Evolutionary conservation across 2,329 filamentous ascomycete species (phyloP).

Genomic region (Aspergillus sp.): DNA sequence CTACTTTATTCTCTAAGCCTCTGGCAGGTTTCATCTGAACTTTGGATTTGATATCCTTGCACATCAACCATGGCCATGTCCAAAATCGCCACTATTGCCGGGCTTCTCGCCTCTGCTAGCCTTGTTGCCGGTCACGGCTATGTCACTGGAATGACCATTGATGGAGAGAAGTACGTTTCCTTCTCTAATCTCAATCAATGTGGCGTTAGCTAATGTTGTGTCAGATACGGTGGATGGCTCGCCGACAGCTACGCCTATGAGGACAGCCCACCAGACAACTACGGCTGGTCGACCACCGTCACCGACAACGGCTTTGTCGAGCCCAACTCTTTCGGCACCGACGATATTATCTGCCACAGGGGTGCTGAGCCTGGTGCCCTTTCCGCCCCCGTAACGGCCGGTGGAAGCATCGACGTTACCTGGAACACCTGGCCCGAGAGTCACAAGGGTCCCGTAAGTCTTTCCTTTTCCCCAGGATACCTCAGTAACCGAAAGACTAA

Average conservation of each 20-base stretch:
- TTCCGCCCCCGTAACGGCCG: constrained; percentile 59
- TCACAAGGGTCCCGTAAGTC: constrained; percentile 46
- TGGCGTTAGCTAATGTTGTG: not conserved
- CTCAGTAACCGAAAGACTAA: constrained; percentile 63
- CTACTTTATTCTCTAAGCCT: constrained; percentile 10
- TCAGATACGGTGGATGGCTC: constrained; percentile 42
- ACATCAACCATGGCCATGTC: constrained; percentile 25
- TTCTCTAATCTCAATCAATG: not conserved
- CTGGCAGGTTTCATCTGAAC: constrained; percentile 14
- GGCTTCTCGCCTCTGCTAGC: constrained; percentile 30
- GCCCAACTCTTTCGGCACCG: constrained; percentile 45
- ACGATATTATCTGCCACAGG: constrained; percentile 64
- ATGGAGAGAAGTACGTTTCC: not conserved
- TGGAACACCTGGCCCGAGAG: constrained; percentile 65
- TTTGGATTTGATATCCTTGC: constrained; percentile 13
- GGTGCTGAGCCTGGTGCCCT: constrained; percentile 58
- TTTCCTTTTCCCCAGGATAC: no score
- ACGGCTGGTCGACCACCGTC: constrained; percentile 56
- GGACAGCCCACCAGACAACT: constrained; percentile 36
- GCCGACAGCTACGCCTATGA: constrained; percentile 31
- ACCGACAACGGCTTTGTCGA: constrained; percentile 57
- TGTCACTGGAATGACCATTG: constrained; percentile 21
- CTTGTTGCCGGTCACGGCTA: constrained; percentile 33
- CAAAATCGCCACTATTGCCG: constrained; percentile 23
- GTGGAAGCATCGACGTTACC: constrained; percentile 57